Base-by-base conservation (phyloP, 768 basidiomycete genomes). In the Aureoboletus auriporus region DNA sequence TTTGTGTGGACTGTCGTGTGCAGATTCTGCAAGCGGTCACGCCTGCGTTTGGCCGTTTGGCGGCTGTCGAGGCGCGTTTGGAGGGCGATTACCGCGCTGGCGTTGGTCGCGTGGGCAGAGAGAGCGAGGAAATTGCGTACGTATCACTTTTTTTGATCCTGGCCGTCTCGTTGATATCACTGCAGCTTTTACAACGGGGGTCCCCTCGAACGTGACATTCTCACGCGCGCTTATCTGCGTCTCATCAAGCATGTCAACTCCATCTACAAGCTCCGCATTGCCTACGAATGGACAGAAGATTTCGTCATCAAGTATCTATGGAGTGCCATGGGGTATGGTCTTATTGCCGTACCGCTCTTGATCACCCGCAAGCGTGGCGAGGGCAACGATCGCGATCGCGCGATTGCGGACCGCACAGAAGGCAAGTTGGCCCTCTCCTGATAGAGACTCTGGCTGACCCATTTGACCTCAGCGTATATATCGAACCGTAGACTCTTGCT, bases 221-320 rank as follows among this genome's bases (percentile, higher is more conserved):
- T 98, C 35, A 80, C 78, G 44, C 69, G 73, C 14, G 86, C 91
- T 0, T 97, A 97, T 57, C 62, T 86, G 52, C 75, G 79, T 27
- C 67, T 97, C 17, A 91, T 93, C 56, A 84, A 80, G 56, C 94
- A 98, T 55, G 79, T 96, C 46, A 94, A 97, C 59, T 85, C 82
- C 0, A 92, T 97, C 40, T 94, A 91, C 74, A 92, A 90, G 87
- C 89, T 92, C 44, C 84, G 92, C 13, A 90, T 94, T 40, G 86
- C 86, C 2, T 94, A 91, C 60, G 90, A 84, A 69, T 96, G 89
- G 93, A 96, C 90, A 0, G 94, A 96, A 62, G 94, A 96, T 70
- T 93, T 91, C 56, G 87, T 96, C 16, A 93, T 96, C 75, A 96
- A 96, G 66, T 97, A 96, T 64, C 71, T 90, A 8, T 96, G 93